phyloP scores from a whole-genome alignment of 768 basidiomycete species.

The Mycena alexandri region DNA sequence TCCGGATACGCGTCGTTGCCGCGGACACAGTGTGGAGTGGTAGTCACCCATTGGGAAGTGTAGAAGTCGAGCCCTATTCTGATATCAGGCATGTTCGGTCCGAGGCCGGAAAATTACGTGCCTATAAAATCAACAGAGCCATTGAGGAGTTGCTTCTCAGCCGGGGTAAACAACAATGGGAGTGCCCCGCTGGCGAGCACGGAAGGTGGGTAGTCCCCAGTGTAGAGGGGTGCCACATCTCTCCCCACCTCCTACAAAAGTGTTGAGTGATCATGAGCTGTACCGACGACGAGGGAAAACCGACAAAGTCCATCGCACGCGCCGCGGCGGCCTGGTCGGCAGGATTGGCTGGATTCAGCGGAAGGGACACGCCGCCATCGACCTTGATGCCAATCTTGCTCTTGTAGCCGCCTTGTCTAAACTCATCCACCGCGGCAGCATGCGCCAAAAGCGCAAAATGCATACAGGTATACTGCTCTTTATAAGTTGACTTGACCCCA shows the following conservation, averaged over 20 bases:
- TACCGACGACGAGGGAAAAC: neutral
- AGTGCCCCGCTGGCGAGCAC: conserved; percentile 34
- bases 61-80: conserved; percentile 37
- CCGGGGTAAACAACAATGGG: conserved; percentile 26
- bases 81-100: neutral
- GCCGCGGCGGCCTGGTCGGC: conserved; percentile 34
- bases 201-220: conserved; percentile 35
- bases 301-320: conserved; percentile 38
- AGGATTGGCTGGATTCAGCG: conserved; percentile 27
- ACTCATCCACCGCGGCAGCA: conserved; percentile 38
- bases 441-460: conserved; percentile 36
- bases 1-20: conserved; percentile 31
- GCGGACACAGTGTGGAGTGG: conserved; percentile 28
- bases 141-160: conserved; percentile 32
- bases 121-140: conserved; percentile 39
- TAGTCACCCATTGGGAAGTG: conserved; percentile 37
- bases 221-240: conserved; percentile 37
- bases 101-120: neutral
- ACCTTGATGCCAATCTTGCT: conserved; percentile 38
- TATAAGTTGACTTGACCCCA: conserved; percentile 26
- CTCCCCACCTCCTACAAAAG: conserved; percentile 34
- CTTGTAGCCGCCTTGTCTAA: conserved; percentile 34
- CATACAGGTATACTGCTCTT: conserved; percentile 35
- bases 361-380: conserved; percentile 35
- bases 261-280: neutral